Percentiles rank a stretch among this genome's conserved stretches.
These are phyloP conservation scores for Botrytis cinerea DNA, from an alignment of 2,329 filamentous ascomycete species.

Conservation along the genomic window DNA sequence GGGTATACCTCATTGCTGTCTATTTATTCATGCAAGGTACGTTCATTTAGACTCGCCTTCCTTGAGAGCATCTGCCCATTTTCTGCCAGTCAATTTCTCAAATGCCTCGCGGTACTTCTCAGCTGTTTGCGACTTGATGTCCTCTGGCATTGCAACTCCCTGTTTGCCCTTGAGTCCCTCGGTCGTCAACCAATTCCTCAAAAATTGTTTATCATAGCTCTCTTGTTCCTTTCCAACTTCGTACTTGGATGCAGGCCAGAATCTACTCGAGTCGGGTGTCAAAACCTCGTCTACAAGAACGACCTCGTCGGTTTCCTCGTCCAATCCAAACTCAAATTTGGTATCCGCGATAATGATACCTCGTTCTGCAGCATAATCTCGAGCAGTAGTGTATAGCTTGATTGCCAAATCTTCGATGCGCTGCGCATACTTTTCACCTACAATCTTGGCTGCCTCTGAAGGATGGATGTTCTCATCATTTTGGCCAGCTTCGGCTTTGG, in stretches of 20 bases:
- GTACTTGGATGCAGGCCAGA: constrained; percentile 79
- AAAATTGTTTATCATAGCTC: constrained; percentile 85
- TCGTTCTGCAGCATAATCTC: constrained; percentile 54
- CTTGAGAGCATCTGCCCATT: constrained; percentile 41
- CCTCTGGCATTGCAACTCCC: constrained; percentile 68
- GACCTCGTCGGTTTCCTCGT: constrained; percentile 59
- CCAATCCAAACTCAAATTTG: constrained; percentile 72
- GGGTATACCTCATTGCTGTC: constrained; percentile 6
- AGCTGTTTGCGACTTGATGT: constrained; percentile 68
- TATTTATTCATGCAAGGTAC: constrained; percentile 7
- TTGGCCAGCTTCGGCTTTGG: constrained; percentile 66
- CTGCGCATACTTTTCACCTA: constrained; percentile 60
- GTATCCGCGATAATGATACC: constrained; percentile 75
- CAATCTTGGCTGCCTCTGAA: constrained; percentile 48
- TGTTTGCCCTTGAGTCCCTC: constrained; percentile 75
- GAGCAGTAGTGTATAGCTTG: constrained; percentile 58
- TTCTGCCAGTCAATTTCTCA: constrained; percentile 64
- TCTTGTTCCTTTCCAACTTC: constrained; percentile 72
- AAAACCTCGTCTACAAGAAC: constrained; percentile 73
- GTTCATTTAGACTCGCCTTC: background rate
- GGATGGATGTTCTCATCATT: constrained; percentile 72
- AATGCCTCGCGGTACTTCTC: constrained; percentile 77
- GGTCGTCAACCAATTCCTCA: constrained; percentile 78
- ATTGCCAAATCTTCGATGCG: constrained; percentile 60
- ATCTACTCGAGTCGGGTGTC: constrained; percentile 80